Evolutionary conservation across 148 eudicot species (phyloP).

Genomic region (Dianthus caryophyllus): DNA sequence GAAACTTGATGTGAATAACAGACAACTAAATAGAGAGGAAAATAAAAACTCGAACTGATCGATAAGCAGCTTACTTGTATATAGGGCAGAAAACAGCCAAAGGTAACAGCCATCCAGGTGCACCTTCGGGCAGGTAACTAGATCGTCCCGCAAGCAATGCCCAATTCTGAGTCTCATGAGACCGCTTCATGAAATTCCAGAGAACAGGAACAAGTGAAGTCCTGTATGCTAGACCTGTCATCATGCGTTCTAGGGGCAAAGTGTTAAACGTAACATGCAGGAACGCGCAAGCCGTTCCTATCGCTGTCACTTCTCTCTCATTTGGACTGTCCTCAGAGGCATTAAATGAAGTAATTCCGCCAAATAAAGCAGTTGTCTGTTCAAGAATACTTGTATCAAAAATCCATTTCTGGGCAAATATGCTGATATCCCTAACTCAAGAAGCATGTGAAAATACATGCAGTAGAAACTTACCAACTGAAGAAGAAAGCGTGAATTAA

Average conservation of each 20-base stretch:
- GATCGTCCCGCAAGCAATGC: slow-evolving; percentile 60
- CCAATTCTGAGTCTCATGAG: slow-evolving; percentile 78
- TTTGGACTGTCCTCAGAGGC: slow-evolving; percentile 38
- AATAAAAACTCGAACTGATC: neutral
- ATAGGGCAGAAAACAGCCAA: slow-evolving; percentile 94
- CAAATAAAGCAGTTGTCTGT: slow-evolving; percentile 78
- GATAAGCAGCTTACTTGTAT: slow-evolving; percentile 60
- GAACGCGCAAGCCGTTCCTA: slow-evolving; percentile 82
- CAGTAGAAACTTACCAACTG: slow-evolving; percentile 54
- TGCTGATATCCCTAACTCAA: neutral
- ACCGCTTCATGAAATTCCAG: slow-evolving; percentile 90
- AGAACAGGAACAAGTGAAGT: slow-evolving; percentile 78
- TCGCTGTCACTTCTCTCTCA: slow-evolving; percentile 57
- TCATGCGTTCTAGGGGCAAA: slow-evolving; percentile 68
- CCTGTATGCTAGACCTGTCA: slow-evolving; percentile 91
- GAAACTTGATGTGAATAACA: no score
- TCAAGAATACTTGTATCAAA: slow-evolving; percentile 21
- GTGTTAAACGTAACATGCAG: slow-evolving; percentile 83
- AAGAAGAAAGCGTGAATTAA: slow-evolving; percentile 82
- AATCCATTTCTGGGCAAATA: neutral
- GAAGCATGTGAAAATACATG: neutral
- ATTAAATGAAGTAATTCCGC: slow-evolving; percentile 46
- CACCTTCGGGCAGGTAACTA: slow-evolving; percentile 60
- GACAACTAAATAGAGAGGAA: neutral
- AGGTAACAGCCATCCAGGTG: slow-evolving; percentile 94